A percentile compares a stretch with the other conserved stretches of the same genome.
phyloP scores from a whole-genome alignment of 2,329 filamentous ascomycete species.

The Ophiostoma triangulosporum region DNA sequence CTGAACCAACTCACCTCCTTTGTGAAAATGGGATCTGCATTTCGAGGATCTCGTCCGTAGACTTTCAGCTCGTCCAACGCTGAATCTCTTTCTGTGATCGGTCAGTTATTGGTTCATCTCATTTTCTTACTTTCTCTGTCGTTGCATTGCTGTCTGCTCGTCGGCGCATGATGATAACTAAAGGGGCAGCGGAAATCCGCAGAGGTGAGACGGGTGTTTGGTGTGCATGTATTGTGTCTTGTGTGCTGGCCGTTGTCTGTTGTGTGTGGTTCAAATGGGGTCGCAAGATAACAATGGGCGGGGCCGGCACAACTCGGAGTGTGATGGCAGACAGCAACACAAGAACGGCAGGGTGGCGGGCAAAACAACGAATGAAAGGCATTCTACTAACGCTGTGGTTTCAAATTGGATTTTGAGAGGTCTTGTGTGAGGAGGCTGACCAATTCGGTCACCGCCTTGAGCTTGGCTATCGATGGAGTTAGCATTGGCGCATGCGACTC shows the following conservation, averaged over 20 bases:
- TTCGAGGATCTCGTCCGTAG: constrained; percentile 55
- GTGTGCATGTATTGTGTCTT: not conserved
- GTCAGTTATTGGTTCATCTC: not conserved
- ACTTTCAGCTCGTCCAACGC: constrained; percentile 61
- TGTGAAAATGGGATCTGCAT: constrained; percentile 77
- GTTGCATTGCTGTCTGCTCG: not conserved
- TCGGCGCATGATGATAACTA: not conserved
- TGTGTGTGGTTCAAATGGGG: not conserved
- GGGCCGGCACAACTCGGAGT: constrained; percentile 4
- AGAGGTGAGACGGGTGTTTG: not conserved
- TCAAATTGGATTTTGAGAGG: constrained; percentile 43
- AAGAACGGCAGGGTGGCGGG: not conserved
- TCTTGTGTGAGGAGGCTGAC: constrained; percentile 50
- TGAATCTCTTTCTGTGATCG: constrained; percentile 43
- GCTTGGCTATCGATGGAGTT: constrained; percentile 39
- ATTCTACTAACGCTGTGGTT: constrained; percentile 40
- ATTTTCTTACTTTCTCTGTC: not conserved
- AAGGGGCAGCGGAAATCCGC: not conserved
- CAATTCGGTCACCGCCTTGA: constrained; percentile 52
- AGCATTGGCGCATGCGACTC: not conserved
- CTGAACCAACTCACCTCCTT: constrained; percentile 40
- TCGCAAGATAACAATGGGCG: constrained; percentile 1
- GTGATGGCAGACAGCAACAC: not conserved
- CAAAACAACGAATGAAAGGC: not conserved
- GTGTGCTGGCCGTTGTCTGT: not conserved